A percentile compares a stretch with the other conserved stretches of the same genome.
phyloP scores from a whole-genome alignment of 2,329 filamentous ascomycete species.

The Verticillium dahliae region DNA sequence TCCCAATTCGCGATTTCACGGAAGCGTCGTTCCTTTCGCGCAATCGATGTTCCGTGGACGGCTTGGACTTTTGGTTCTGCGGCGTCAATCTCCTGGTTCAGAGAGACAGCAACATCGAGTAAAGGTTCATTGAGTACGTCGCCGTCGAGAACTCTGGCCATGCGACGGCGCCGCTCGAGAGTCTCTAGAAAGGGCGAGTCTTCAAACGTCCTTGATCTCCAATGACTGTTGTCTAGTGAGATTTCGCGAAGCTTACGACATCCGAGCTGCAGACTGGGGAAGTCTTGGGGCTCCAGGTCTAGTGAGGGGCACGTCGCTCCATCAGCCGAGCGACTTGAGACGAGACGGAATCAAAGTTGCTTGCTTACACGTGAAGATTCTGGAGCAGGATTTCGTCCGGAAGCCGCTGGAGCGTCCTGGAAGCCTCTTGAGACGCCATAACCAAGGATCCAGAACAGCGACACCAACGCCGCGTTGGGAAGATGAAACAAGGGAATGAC shows the following conservation, averaged over 20 bases:
- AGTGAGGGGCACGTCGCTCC: slow-evolving; percentile 3
- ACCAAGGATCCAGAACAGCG: slow-evolving; percentile 1
- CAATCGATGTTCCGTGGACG: slow-evolving; percentile 10
- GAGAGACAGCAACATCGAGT: slow-evolving; percentile 7
- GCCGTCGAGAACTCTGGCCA: slow-evolving; percentile 1
- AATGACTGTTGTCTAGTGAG: slow-evolving; percentile 68
- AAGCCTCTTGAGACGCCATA: slow-evolving; percentile 10
- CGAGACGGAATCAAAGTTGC: neutral
- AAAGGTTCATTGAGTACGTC: slow-evolving; percentile 8
- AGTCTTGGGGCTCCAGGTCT: slow-evolving; percentile 59
- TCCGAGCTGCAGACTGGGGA: slow-evolving; percentile 63
- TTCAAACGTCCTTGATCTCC: slow-evolving; percentile 70
- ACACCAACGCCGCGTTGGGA: neutral
- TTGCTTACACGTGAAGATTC: slow-evolving; percentile 37
- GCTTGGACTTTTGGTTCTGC: neutral
- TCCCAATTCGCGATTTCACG: slow-evolving; percentile 77
- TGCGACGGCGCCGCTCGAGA: slow-evolving; percentile 36
- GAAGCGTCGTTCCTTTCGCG: slow-evolving; percentile 30
- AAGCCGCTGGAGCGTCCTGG: slow-evolving; percentile 40
- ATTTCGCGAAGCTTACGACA: slow-evolving; percentile 60
- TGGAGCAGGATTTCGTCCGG: slow-evolving; percentile 57
- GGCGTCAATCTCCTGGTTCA: slow-evolving; percentile 4
- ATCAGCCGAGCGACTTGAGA: neutral
- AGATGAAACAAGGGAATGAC: neutral
- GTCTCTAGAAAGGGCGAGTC: slow-evolving; percentile 59